Evolutionary conservation across 495 filamentous ascomycete species (phyloP).

Genomic region (Rhizodiscina lignyota): DNA sequence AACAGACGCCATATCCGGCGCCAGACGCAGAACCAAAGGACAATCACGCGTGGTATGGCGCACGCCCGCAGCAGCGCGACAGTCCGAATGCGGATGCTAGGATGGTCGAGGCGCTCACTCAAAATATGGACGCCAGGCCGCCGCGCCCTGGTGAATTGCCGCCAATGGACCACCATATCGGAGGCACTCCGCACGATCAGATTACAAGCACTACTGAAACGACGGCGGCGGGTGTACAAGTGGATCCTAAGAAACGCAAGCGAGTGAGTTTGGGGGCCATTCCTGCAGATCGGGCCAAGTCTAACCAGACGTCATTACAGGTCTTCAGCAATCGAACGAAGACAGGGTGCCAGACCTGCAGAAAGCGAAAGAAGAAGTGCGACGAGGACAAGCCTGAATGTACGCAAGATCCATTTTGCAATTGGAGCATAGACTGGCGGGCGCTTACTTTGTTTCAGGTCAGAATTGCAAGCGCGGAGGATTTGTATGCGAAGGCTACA

Average conservation of each 20-base stretch:
- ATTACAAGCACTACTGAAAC: constrained; percentile 4
- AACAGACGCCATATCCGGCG: neutral
- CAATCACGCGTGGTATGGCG: neutral
- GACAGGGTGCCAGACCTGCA: constrained; percentile 91
- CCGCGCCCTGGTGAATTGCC: no score
- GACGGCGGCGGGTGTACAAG: constrained; percentile 11
- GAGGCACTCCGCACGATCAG: constrained; percentile 9
- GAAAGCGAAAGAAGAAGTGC: constrained; percentile 94
- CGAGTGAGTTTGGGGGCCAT: constrained; percentile 8
- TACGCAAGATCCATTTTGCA: no score
- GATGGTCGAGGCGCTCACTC: no score
- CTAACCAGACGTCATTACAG: no score
- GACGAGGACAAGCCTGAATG: constrained; percentile 92
- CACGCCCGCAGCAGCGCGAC: neutral
- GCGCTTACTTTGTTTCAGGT: no score
- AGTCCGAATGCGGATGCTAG: constrained; percentile 5
- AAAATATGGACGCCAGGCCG: no score
- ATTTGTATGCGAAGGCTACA: constrained; percentile 90
- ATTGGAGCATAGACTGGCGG: no score
- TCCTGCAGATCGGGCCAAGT: constrained; percentile 3
- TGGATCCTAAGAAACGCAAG: constrained; percentile 16
- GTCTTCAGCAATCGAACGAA: constrained; percentile 95
- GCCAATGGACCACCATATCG: no score
- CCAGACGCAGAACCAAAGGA: neutral
- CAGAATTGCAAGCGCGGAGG: constrained; percentile 85